Conservation (phyloP, 345 rosid species). For the Eucalyptus regnans region DNA sequence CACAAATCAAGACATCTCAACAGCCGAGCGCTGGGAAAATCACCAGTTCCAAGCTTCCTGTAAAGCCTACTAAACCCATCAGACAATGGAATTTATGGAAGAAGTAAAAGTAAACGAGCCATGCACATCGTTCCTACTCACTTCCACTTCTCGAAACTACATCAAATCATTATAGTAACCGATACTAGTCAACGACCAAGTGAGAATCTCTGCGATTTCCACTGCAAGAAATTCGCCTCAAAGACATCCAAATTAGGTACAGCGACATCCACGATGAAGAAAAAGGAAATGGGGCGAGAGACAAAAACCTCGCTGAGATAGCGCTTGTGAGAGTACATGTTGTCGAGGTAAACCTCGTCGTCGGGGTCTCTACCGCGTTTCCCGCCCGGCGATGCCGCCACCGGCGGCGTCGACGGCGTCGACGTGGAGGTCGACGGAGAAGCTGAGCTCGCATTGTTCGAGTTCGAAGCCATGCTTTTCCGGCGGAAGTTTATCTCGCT, state of each 20-base stretch:
- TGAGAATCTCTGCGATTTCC: background rate
- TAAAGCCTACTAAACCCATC: background rate
- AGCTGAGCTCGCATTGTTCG: background rate
- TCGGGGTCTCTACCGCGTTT: constrained; percentile 88
- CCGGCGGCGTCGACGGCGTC: constrained; percentile 14
- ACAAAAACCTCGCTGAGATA: constrained; percentile 76
- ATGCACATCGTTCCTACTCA: background rate
- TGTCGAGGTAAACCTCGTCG: constrained; percentile 91
- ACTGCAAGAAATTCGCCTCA: background rate
- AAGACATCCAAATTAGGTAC: background rate
- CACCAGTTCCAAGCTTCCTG: background rate
- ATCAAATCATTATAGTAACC: background rate
- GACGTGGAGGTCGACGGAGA: constrained; percentile 15
- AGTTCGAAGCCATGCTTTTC: background rate
- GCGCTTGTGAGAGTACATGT: constrained; percentile 89
- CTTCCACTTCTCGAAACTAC: background rate
- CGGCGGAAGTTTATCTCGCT: background rate
- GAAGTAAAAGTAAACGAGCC: background rate
- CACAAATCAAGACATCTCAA: background rate
- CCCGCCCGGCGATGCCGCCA: constrained; percentile 42
- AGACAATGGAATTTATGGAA: background rate
- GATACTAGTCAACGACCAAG: background rate
- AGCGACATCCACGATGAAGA: background rate
- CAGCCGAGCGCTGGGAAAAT: background rate
- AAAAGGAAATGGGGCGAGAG: background rate